These are phyloP conservation scores for Vinca minor DNA, from an alignment of 257 asterid species.

Conservation along the genomic window DNA sequence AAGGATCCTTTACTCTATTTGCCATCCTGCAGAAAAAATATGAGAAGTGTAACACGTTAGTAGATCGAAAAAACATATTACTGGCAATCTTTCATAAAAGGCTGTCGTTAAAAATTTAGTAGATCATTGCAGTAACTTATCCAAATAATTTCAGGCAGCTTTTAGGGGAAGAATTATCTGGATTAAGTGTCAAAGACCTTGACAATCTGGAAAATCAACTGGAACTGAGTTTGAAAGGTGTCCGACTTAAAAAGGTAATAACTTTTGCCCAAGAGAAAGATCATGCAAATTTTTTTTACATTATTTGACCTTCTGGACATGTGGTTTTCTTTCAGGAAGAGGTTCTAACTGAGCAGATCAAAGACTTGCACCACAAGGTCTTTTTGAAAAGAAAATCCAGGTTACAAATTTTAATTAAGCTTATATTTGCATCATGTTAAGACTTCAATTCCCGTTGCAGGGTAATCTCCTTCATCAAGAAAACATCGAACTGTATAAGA, in stretches of 20 bases:
- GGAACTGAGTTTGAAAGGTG: conserved; percentile 50
- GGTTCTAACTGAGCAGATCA: conserved; percentile 38
- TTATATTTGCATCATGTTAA: conserved; percentile 4
- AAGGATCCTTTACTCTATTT: background rate
- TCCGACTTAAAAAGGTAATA: conserved; percentile 46
- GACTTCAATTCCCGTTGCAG: conserved; percentile 33
- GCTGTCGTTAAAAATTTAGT: background rate
- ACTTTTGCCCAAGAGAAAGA: background rate
- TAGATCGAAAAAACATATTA: too few relatives aligned
- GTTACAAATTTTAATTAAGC: background rate
- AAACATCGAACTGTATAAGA: conserved; percentile 43
- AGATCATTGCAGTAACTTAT: background rate
- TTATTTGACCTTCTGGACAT: background rate
- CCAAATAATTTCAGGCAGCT: conserved; percentile 42
- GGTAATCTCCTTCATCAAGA: conserved; percentile 46
- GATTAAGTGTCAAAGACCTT: conserved; percentile 44
- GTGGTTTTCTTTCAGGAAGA: conserved; percentile 41
- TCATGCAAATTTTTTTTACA: background rate
- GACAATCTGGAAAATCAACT: conserved; percentile 51
- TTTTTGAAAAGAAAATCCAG: conserved; percentile 1
- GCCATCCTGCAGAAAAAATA: background rate
- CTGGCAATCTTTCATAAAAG: background rate
- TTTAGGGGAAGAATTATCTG: conserved; percentile 53
- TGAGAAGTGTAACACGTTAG: background rate
- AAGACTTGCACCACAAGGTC: conserved; percentile 55